Conservation (phyloP, 768 basidiomycete genomes). For the Pleurotus eryngii region DNA sequence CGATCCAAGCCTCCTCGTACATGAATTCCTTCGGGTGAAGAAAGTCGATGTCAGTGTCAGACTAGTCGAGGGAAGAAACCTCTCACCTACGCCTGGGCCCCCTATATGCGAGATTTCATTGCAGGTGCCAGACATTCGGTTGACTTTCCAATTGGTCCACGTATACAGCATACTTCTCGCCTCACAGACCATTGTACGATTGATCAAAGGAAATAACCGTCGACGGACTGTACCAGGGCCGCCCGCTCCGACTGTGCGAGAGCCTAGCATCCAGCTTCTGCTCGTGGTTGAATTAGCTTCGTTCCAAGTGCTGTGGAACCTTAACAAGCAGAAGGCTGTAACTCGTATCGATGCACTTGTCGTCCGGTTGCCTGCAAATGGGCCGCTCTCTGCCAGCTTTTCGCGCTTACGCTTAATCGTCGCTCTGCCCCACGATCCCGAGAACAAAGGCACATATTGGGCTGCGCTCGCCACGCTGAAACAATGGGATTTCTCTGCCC, state of each 20-base stretch:
- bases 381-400: constrained; percentile 25
- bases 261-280: constrained; percentile 24
- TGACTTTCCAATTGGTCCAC: constrained; percentile 58
- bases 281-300: constrained; percentile 30
- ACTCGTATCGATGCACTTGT: constrained; percentile 40
- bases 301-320: constrained; percentile 43
- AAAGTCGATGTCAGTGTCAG: constrained; percentile 23
- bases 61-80: constrained; percentile 21
- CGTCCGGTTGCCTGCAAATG: constrained; percentile 18
- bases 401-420: constrained; percentile 46
- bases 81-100: constrained; percentile 11
- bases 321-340: constrained; percentile 48
- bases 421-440: constrained; percentile 39
- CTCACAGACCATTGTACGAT: constrained; percentile 42
- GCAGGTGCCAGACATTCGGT: constrained; percentile 49
- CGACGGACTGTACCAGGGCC: constrained; percentile 13
- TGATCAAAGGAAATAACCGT: constrained; percentile 14
- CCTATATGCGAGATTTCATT: constrained; percentile 48
- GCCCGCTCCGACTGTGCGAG: constrained; percentile 13
- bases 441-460: constrained; percentile 48
- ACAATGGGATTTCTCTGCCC: constrained; percentile 41
- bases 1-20: constrained; percentile 36
- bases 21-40: constrained; percentile 44
- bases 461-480: constrained; percentile 69
- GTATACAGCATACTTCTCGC: constrained; percentile 71